These are phyloP conservation scores for Aspergillus quadricinctus DNA, from an alignment of 2,329 filamentous ascomycete species.

Conservation along the genomic window DNA sequence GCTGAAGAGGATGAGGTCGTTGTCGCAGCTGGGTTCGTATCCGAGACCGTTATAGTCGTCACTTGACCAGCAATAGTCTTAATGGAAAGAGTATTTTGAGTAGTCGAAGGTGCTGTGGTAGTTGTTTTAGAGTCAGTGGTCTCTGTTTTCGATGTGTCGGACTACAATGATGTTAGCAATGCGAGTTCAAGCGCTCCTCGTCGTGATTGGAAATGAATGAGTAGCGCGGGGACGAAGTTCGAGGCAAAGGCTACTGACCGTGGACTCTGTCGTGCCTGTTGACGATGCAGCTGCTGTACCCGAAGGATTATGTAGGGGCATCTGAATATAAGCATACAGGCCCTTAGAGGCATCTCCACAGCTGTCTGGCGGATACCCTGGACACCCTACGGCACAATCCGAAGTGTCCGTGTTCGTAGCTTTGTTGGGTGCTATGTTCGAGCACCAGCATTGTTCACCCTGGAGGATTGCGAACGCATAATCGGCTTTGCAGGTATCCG, in stretches of 20 bases:
- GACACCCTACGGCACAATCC: slow-evolving; percentile 40
- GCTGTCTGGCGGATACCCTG: slow-evolving; percentile 44
- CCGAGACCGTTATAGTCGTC: slow-evolving; percentile 26
- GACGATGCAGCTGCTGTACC: slow-evolving; percentile 26
- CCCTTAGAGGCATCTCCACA: slow-evolving; percentile 40
- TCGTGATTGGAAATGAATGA: background rate
- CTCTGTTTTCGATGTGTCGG: slow-evolving; percentile 7
- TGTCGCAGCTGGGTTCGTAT: slow-evolving; percentile 12
- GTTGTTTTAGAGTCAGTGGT: slow-evolving; percentile 12
- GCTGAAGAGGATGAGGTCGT: background rate
- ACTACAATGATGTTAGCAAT: background rate
- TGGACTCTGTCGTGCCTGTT: slow-evolving; percentile 21
- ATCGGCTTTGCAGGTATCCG: slow-evolving; percentile 32
- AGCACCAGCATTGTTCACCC: slow-evolving; percentile 47
- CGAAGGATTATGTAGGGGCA: slow-evolving; percentile 29
- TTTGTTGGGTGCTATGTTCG: slow-evolving; percentile 41
- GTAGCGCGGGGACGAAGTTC: background rate
- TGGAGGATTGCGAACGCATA: slow-evolving; percentile 47
- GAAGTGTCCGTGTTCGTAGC: slow-evolving; percentile 25
- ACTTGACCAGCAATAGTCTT: slow-evolving; percentile 24
- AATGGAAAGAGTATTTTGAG: slow-evolving; percentile 8
- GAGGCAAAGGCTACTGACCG: slow-evolving; percentile 18
- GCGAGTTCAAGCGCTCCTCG: background rate
- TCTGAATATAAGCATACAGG: slow-evolving; percentile 42
- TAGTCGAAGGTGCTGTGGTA: slow-evolving; percentile 6